A percentile compares a stretch with the other conserved stretches of the same genome.
phyloP scores from a whole-genome alignment of 2,329 filamentous ascomycete genomes.

The Phaeoacremonium minimum region DNA sequence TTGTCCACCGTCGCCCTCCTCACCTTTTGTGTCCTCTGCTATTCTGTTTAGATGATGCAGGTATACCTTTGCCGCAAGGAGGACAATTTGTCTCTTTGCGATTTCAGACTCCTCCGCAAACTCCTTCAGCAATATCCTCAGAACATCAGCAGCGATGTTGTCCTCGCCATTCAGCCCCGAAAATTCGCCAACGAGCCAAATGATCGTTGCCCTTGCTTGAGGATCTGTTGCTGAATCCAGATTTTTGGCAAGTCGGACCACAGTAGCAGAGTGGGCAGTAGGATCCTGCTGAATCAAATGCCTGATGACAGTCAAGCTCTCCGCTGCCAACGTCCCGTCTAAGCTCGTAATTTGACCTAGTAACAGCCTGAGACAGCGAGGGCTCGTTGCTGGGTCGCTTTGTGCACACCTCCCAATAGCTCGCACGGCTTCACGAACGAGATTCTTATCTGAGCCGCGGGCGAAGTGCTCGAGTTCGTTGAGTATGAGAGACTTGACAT shows the following conservation, averaged over 20 bases:
- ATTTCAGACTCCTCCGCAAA: constrained; percentile 81
- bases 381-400: constrained; percentile 63
- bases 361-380: constrained; percentile 76
- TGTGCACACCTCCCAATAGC: constrained; percentile 94
- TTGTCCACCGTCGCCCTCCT: constrained; percentile 28
- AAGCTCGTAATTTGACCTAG: constrained; percentile 83
- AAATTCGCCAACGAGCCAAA: constrained; percentile 97
- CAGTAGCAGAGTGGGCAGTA: constrained; percentile 73
- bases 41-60: constrained; percentile 73
- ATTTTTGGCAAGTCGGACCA: constrained; percentile 84
- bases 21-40: constrained; percentile 30
- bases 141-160: constrained; percentile 88
- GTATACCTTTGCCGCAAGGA: constrained; percentile 95
- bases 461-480: constrained; percentile 94
- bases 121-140: constrained; percentile 80
- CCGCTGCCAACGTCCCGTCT: constrained; percentile 83
- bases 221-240: constrained; percentile 85
- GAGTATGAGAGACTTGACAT: constrained; percentile 80
- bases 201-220: constrained; percentile 86
- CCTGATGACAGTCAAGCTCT: constrained; percentile 89
- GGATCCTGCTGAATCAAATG: constrained; percentile 94
- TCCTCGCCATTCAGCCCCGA: constrained; percentile 74
- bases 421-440: constrained; percentile 85
- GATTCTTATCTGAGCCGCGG: constrained; percentile 63
- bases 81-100: constrained; percentile 85